These are phyloP conservation scores for Escallonia herrerae DNA, from an alignment of 129 eudicot species.

Conservation along the genomic window DNA sequence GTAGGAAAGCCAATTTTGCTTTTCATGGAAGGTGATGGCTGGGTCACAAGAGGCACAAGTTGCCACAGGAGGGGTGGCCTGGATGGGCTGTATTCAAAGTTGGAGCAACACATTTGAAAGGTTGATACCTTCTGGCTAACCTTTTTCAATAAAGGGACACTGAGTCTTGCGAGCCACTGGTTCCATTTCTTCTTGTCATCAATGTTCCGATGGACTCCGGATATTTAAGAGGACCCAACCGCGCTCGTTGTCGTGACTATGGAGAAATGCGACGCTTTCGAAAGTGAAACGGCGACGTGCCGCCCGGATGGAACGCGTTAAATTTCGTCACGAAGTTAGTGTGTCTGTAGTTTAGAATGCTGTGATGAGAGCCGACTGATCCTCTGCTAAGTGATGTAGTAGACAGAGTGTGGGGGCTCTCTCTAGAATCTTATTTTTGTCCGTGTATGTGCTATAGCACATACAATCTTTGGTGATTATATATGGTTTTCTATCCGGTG, in stretches of 20 bases:
- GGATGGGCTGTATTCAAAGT: background rate
- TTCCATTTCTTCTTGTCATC: background rate
- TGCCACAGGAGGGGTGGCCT: background rate
- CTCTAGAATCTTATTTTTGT: too few species aligned
- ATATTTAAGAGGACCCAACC: background rate
- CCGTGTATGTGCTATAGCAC: too few species aligned
- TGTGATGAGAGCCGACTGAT: too few species aligned
- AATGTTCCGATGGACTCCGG: background rate
- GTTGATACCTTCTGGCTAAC: background rate
- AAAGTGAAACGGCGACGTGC: background rate
- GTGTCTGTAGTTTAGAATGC: too few species aligned
- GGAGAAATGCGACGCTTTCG: background rate
- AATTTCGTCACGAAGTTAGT: background rate
- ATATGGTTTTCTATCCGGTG: too few species aligned
- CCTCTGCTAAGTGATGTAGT: too few species aligned
- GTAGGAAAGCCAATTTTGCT: background rate
- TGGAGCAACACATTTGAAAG: background rate
- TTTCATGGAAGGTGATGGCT: slow-evolving; percentile 2
- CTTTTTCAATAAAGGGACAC: slow-evolving; percentile 5
- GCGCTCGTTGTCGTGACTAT: background rate
- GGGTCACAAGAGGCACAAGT: background rate
- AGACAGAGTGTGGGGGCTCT: too few species aligned
- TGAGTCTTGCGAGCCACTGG: background rate
- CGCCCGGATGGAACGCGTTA: background rate
- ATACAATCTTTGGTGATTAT: too few species aligned